A percentile compares a stretch with the other conserved stretches of the same genome.
phyloP scores from a whole-genome alignment of 2,329 filamentous ascomycete species.

The Talaromyces verruculosus region DNA sequence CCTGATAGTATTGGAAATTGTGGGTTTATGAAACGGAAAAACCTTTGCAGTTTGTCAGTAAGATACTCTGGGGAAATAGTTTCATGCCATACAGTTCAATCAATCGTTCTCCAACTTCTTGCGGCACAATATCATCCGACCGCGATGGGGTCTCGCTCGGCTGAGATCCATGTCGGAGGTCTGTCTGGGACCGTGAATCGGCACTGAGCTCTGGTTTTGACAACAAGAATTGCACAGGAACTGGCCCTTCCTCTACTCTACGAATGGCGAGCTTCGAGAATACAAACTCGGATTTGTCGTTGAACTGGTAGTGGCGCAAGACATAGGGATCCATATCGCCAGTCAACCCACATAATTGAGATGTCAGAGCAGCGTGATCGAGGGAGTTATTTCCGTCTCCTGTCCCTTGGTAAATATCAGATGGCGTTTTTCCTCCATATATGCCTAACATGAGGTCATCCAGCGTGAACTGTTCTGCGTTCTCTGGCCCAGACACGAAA shows the following conservation, averaged over 20 bases:
- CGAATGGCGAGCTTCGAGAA: constrained; percentile 17
- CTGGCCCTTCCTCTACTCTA: constrained; percentile 4
- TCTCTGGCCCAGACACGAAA: constrained; percentile 8
- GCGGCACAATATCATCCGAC: constrained; percentile 11
- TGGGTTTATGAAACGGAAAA: constrained; percentile 12
- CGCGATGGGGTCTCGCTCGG: background rate
- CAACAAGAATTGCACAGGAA: constrained; percentile 14
- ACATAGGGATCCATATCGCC: constrained; percentile 16
- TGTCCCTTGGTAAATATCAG: constrained; percentile 1
- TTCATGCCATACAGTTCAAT: constrained; percentile 9
- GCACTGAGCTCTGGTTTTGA: constrained; percentile 13
- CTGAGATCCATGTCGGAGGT: background rate
- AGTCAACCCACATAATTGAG: constrained; percentile 14
- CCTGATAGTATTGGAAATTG: constrained; percentile 13
- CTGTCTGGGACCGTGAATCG: constrained; percentile 12
- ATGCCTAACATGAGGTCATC: constrained; percentile 17
- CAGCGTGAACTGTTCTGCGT: constrained; percentile 12
- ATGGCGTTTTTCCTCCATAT: constrained; percentile 6
- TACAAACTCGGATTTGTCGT: constrained; percentile 7
- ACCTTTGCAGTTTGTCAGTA: background rate
- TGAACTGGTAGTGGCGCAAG: constrained; percentile 11
- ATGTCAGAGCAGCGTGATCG: constrained; percentile 6
- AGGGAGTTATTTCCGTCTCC: constrained; percentile 1
- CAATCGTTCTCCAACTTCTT: constrained; percentile 17
- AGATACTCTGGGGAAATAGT: too few species aligned